Conservation (phyloP, 345 rosid species). For the Lenwebbia sp. region DNA sequence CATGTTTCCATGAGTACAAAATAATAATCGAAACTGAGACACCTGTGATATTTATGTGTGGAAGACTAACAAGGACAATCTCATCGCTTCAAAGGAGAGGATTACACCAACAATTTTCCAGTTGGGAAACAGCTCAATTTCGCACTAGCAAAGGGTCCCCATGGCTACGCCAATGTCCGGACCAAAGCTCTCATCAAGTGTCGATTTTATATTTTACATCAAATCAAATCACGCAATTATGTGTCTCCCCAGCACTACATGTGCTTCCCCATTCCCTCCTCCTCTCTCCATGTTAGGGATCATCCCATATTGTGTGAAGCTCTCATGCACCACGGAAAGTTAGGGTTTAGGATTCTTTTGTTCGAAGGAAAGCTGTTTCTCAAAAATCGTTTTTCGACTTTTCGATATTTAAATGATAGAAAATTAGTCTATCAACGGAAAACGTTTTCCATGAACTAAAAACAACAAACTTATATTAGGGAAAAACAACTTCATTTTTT, state of each 20-base stretch:
- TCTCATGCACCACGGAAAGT: background rate
- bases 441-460: background rate
- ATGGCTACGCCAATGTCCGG: background rate
- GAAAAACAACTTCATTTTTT: background rate
- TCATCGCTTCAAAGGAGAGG: background rate
- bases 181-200: background rate
- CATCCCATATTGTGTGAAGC: background rate
- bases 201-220: background rate
- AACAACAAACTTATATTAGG: background rate
- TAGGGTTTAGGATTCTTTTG: background rate
- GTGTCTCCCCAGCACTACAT: conserved; percentile 41
- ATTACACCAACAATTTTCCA: conserved; percentile 3
- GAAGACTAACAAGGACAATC: background rate
- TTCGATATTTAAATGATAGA: background rate
- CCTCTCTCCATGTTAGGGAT: background rate
- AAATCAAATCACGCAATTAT: background rate
- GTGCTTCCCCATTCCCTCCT: conserved; percentile 1
- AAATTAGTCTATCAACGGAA: background rate
- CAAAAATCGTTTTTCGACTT: rapidly evolving
- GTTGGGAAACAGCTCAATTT: conserved; percentile 45
- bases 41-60: background rate
- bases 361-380: background rate
- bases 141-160: conserved; percentile 27
- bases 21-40: background rate
- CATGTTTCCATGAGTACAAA: no score